Conservation (phyloP, 768 basidiomycete genomes). For the Tricholoma furcatifolium region DNA sequence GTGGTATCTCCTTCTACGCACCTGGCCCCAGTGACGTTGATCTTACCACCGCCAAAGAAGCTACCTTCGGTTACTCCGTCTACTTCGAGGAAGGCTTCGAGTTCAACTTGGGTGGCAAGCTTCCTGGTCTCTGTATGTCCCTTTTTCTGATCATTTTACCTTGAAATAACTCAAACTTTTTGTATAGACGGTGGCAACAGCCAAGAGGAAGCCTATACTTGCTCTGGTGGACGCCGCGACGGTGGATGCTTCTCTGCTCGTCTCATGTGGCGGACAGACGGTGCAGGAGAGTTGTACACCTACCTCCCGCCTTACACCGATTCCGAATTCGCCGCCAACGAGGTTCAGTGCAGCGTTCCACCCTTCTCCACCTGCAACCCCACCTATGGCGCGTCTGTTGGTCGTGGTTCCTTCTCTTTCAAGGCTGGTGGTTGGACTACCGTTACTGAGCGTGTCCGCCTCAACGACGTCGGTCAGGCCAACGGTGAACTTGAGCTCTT, state of each 20-base stretch:
- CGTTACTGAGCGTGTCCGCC: constrained; percentile 66
- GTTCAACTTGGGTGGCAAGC: constrained; percentile 70
- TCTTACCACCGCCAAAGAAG: constrained; percentile 62
- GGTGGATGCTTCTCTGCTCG: constrained; percentile 61
- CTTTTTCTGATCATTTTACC: background rate
- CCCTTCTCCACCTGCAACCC: constrained; percentile 57
- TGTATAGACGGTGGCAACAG: constrained; percentile 54
- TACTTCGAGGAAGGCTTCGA: constrained; percentile 62
- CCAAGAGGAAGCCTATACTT: constrained; percentile 44
- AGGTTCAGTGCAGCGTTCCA: constrained; percentile 45
- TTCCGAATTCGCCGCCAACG: constrained; percentile 41
- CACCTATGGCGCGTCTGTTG: constrained; percentile 65
- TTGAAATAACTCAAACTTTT: constrained; percentile 7
- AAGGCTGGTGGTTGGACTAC: constrained; percentile 63
- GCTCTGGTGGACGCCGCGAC: constrained; percentile 64
- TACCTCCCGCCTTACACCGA: constrained; percentile 56
- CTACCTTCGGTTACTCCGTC: constrained; percentile 60
- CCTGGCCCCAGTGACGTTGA: constrained; percentile 52
- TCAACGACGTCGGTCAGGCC: constrained; percentile 67
- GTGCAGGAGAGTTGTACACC: constrained; percentile 67
- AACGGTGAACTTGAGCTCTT: constrained; percentile 76
- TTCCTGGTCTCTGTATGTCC: constrained; percentile 68
- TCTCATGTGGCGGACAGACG: constrained; percentile 66
- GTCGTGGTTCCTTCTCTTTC: constrained; percentile 68
- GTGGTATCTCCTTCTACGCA: constrained; percentile 74